Conservation (phyloP, 352 stramenopile species). For the Achlya hypogyna region DNA sequence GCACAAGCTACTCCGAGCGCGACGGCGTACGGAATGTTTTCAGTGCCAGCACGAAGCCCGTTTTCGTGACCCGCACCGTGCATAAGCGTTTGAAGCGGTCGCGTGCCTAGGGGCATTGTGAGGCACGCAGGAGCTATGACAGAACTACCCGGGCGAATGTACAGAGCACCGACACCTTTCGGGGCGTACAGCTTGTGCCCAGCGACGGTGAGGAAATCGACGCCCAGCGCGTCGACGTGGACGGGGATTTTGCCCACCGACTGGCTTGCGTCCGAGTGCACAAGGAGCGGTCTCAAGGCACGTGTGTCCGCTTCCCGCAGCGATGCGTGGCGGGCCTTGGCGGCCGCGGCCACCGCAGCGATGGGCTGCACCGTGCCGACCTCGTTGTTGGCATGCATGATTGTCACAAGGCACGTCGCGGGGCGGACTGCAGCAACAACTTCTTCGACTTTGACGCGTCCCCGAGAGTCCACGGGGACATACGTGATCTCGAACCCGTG, state of each 20-base stretch:
- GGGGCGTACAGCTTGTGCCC: slow-evolving; percentile 97
- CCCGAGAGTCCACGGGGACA: slow-evolving; percentile 43
- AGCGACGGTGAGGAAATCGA: slow-evolving; percentile 94
- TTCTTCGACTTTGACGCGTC: slow-evolving; percentile 45
- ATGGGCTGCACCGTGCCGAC: slow-evolving; percentile 94
- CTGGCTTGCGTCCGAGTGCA: slow-evolving; percentile 97
- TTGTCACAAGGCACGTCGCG: slow-evolving; percentile 89
- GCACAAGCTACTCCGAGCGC: slow-evolving; percentile 85
- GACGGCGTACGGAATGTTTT: slow-evolving; percentile 94
- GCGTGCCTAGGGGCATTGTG: slow-evolving; percentile 23
- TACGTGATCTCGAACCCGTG: slow-evolving; percentile 65
- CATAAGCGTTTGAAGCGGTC: slow-evolving; percentile 56
- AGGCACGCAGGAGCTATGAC: slow-evolving; percentile 3
- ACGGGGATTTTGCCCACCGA: slow-evolving; percentile 91
- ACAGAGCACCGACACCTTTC: slow-evolving; percentile 84
- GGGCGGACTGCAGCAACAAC: slow-evolving; percentile 71
- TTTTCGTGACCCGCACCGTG: slow-evolving; percentile 90
- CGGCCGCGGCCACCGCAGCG: slow-evolving; percentile 58
- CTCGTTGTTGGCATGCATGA: slow-evolving; percentile 99
- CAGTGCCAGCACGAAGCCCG: slow-evolving; percentile 89
- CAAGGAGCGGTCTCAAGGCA: slow-evolving; percentile 52
- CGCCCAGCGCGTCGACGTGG: slow-evolving; percentile 61
- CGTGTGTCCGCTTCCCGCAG: slow-evolving; percentile 27
- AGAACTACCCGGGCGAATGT: slow-evolving; percentile 68
- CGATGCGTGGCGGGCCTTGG: slow-evolving; percentile 24